phyloP scores from a whole-genome alignment of 306 rosid genomes.

The Sesbania bispinosa region DNA sequence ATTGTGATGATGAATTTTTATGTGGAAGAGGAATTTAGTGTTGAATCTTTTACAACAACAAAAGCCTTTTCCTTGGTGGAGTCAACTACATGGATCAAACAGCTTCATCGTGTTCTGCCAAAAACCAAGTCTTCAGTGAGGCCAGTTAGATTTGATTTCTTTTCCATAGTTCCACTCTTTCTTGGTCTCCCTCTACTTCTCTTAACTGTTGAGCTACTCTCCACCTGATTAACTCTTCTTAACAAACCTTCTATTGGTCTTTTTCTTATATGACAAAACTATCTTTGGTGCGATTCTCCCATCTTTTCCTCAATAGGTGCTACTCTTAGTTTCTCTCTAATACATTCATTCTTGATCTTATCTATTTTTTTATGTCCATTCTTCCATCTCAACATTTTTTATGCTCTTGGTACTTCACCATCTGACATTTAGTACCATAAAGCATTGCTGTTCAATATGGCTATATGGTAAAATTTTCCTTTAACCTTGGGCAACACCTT shows the following conservation, averaged over 20 bases:
- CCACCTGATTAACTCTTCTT: too few species aligned
- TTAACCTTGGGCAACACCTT: background rate
- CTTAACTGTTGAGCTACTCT: too few species aligned
- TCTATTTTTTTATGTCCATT: background rate
- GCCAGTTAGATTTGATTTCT: background rate
- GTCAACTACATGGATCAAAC: background rate
- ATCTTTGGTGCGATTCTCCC: background rate
- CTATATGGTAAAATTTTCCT: background rate
- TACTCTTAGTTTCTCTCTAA: background rate
- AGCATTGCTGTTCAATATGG: background rate
- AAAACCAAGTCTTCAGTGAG: background rate
- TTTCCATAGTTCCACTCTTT: background rate
- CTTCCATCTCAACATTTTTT: background rate
- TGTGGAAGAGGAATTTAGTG: background rate
- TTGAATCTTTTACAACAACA: background rate
- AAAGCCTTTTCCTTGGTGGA: background rate
- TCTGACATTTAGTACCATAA: background rate
- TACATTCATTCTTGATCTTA: background rate
- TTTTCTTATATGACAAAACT: background rate
- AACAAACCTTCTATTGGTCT: too few species aligned
- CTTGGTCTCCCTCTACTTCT: background rate
- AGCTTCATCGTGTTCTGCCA: background rate
- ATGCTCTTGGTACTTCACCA: background rate
- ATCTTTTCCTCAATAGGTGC: background rate
- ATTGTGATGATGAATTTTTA: background rate